Conservation (phyloP, 2,329 filamentous ascomycete genomes). For the Aspergillaceae sp. region DNA sequence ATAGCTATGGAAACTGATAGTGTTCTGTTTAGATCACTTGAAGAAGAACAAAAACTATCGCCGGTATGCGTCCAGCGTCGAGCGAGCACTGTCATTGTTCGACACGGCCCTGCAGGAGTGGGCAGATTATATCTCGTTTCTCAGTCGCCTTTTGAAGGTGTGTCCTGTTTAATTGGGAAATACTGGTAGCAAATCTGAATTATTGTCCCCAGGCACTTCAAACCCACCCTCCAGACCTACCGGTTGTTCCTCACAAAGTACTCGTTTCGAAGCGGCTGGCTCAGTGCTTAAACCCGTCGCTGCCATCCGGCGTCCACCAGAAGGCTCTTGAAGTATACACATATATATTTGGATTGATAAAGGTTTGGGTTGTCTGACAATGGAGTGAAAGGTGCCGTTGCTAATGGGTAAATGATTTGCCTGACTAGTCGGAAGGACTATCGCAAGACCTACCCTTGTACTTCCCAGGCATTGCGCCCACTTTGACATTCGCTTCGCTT, state of each 20-base stretch:
- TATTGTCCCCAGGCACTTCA: slow-evolving; percentile 65
- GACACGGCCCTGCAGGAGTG: slow-evolving; percentile 94
- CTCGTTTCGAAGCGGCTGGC: slow-evolving; percentile 82
- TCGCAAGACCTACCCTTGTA: slow-evolving; percentile 78
- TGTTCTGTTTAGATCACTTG: slow-evolving; percentile 21
- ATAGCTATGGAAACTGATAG: not conserved
- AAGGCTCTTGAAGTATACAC: slow-evolving; percentile 91
- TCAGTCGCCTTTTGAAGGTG: slow-evolving; percentile 84
- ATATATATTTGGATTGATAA: slow-evolving; percentile 79
- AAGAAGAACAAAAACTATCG: slow-evolving; percentile 63
- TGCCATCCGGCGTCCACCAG: slow-evolving; percentile 95
- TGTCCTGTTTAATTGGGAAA: slow-evolving; percentile 8
- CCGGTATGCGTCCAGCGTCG: slow-evolving; percentile 80
- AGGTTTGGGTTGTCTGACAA: slow-evolving; percentile 39
- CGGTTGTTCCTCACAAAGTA: slow-evolving; percentile 69
- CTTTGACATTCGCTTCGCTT: slow-evolving; percentile 88
- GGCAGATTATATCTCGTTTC: slow-evolving; percentile 98
- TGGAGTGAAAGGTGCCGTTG: not conserved
- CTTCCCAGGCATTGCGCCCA: slow-evolving; percentile 78
- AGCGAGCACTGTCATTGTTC: slow-evolving; percentile 79
- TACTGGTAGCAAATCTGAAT: no score
- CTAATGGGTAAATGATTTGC: slow-evolving; percentile 7
- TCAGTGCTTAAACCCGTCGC: slow-evolving; percentile 85
- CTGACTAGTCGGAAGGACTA: slow-evolving; percentile 55
- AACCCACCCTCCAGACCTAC: slow-evolving; percentile 64